Evolutionary conservation across 2,329 filamentous ascomycete species (phyloP).

Genomic region (Trichocomaceae sp.): DNA sequence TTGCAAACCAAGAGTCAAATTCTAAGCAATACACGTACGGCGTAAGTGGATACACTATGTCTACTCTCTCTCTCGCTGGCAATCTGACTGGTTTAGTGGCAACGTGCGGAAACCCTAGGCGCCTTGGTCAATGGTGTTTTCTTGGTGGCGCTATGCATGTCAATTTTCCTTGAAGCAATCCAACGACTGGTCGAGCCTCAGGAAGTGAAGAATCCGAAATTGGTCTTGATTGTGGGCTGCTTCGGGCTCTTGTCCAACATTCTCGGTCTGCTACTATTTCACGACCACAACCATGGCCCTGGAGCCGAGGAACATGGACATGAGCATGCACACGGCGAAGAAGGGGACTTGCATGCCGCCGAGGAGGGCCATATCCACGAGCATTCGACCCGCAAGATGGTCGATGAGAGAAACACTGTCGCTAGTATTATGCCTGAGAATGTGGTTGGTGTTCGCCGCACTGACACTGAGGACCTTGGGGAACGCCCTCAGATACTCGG

Average conservation of each 20-base stretch:
- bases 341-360: constrained; percentile 41
- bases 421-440: constrained; percentile 59
- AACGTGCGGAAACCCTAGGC: constrained; percentile 92
- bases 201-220: constrained; percentile 72
- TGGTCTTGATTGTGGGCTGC: constrained; percentile 85
- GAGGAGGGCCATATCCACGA: constrained; percentile 38
- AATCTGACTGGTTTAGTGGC: constrained; percentile 58
- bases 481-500: constrained; percentile 10
- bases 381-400: constrained; percentile 33
- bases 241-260: constrained; percentile 83
- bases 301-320: constrained; percentile 45
- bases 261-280: constrained; percentile 80
- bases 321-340: constrained; percentile 47
- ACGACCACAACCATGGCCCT: constrained; percentile 84
- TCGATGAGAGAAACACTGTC: constrained; percentile 54
- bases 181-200: constrained; percentile 88
- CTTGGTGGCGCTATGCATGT: constrained; percentile 89
- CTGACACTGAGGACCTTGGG: constrained; percentile 14
- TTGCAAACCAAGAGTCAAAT: constrained; percentile 69
- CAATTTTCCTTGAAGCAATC: constrained; percentile 91
- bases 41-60: constrained; percentile 45
- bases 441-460: constrained; percentile 48
- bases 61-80: not conserved
- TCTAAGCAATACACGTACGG: constrained; percentile 95
- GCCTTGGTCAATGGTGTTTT: constrained; percentile 97